Evolutionary conservation across 179 eudicot genomes (phyloP).

Genomic region (Silene noctiflora): DNA sequence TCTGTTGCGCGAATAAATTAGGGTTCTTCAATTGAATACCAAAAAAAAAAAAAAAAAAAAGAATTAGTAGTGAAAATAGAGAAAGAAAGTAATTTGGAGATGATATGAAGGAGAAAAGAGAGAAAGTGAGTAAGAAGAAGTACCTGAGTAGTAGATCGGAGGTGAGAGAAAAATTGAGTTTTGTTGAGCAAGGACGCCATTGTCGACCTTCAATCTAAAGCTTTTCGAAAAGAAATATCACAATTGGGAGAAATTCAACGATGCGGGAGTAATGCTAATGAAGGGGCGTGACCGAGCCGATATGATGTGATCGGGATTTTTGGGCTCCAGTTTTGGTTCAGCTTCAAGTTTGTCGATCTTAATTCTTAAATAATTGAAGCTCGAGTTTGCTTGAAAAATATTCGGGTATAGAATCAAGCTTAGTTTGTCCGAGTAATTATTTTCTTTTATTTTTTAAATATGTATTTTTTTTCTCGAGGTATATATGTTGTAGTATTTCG

Average conservation of each 20-base stretch:
- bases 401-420: no score
- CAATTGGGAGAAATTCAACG: no score
- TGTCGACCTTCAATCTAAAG: constrained; percentile 3
- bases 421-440: no score
- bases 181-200: constrained; percentile 62
- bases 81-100: background rate
- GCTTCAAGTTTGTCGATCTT: no score
- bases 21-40: constrained; percentile 27
- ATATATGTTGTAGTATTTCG: no score
- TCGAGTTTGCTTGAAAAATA: no score
- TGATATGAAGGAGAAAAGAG: background rate
- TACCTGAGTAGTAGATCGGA: constrained; percentile 61
- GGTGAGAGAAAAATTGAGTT: constrained; percentile 39
- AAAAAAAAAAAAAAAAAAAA: background rate
- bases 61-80: background rate
- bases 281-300: no score
- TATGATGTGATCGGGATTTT: no score
- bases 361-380: no score
- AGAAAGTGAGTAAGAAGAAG: background rate
- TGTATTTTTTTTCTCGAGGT: no score
- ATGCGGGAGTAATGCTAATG: background rate
- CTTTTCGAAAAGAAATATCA: background rate
- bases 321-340: no score
- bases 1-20: constrained; percentile 36
- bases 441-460: no score